Percentiles rank a stretch among this genome's conserved stretches.
Conservation (phyloP, 164 flowering plant genomes). For the Vitis labrusca region DNA sequence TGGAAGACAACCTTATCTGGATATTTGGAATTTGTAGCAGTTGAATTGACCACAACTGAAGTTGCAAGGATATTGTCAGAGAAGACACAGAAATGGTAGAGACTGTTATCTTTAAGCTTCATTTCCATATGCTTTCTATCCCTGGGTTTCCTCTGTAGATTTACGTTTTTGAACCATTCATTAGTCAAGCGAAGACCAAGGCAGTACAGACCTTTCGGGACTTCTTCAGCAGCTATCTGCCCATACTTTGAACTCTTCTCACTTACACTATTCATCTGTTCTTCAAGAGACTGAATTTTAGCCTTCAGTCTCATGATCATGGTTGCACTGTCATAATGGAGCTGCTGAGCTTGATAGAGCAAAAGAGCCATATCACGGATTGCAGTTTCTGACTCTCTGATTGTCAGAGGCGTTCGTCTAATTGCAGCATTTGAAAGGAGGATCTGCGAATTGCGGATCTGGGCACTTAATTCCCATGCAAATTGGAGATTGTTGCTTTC, state of each 20-base stretch:
- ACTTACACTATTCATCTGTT: constrained; percentile 52
- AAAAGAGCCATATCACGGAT: constrained; percentile 74
- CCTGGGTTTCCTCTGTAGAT: constrained; percentile 33
- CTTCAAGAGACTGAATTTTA: constrained; percentile 72
- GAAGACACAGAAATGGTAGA: constrained; percentile 76
- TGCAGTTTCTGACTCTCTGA: constrained; percentile 62
- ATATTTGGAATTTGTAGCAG: constrained; percentile 52
- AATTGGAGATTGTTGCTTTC: constrained; percentile 84
- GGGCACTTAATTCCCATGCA: constrained; percentile 90
- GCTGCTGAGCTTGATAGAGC: constrained; percentile 75
- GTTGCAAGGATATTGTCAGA: constrained; percentile 88
- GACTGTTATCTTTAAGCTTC: constrained; percentile 55
- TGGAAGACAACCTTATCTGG: constrained; percentile 76
- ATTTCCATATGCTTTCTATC: constrained; percentile 26
- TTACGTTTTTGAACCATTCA: constrained; percentile 62
- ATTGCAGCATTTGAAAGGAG: constrained; percentile 79
- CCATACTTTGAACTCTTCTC: constrained; percentile 77
- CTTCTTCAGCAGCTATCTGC: constrained; percentile 88
- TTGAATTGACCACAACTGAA: constrained; percentile 85
- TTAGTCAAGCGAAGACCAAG: constrained; percentile 65
- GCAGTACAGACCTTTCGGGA: constrained; percentile 80
- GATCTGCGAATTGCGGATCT: constrained; percentile 75
- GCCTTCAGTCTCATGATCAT: constrained; percentile 81
- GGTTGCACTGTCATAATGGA: constrained; percentile 80
- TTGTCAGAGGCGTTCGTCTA: constrained; percentile 58